These are phyloP conservation scores for Diaporthe capsici DNA, from an alignment of 2,329 filamentous ascomycete genomes.

Conservation along the genomic window DNA sequence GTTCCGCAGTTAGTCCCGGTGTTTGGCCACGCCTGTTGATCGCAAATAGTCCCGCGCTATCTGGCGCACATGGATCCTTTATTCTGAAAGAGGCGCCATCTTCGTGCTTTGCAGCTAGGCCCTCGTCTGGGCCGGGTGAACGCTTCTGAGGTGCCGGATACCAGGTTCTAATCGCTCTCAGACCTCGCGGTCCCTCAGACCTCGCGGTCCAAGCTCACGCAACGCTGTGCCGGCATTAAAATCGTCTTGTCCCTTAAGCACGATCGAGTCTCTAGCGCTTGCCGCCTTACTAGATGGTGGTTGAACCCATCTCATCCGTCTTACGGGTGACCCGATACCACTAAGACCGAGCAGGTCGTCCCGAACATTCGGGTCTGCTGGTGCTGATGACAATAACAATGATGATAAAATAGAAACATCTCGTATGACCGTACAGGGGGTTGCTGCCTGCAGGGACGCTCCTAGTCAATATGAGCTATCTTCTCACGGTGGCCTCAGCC, in stretches of 20 bases:
- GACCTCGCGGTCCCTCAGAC: constrained; percentile 25
- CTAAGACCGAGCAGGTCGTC: background rate
- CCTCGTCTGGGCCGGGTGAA: background rate
- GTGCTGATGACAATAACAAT: background rate
- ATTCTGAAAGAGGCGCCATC: background rate
- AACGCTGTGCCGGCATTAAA: background rate
- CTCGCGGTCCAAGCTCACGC: constrained; percentile 27
- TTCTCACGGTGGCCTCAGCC: constrained; percentile 8
- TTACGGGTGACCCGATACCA: background rate
- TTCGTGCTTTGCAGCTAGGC: background rate
- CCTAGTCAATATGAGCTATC: background rate
- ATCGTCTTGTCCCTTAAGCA: background rate
- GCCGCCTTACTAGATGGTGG: background rate
- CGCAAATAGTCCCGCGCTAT: constrained; percentile 1
- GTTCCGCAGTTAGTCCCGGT: background rate
- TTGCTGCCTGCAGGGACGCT: constrained; percentile 5
- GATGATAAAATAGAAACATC: constrained; percentile 12
- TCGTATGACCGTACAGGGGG: background rate
- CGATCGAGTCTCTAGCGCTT: background rate
- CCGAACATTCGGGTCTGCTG: background rate
- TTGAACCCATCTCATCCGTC: constrained; percentile 5
- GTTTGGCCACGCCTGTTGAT: background rate
- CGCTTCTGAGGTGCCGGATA: background rate
- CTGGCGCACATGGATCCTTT: background rate
- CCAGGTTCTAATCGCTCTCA: background rate